Percentiles rank a stretch among this genome's conserved stretches.
phyloP scores from a whole-genome alignment of 1,284 basidiomycete genomes.

The Marasmius sp. region DNA sequence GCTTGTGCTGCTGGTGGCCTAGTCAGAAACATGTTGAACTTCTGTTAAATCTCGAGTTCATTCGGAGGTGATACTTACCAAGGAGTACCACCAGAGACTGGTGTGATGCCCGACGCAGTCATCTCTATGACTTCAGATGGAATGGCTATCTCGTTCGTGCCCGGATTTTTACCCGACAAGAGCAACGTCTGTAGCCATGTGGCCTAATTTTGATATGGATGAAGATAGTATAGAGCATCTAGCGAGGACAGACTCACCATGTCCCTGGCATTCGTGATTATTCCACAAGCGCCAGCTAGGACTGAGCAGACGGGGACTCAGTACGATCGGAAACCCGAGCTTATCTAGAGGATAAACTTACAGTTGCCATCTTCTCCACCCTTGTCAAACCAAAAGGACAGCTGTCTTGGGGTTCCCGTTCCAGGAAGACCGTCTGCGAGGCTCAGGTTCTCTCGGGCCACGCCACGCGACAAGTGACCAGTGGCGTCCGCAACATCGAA shows the following conservation, averaged over 20 bases:
- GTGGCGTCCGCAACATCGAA: conserved; percentile 12
- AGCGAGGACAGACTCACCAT: conserved; percentile 15
- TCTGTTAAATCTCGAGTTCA: not conserved
- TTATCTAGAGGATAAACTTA: conserved; percentile 5
- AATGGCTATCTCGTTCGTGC: conserved; percentile 17
- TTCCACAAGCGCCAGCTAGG: conserved; percentile 25
- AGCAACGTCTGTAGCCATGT: conserved; percentile 25
- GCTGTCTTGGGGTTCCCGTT: conserved; percentile 17
- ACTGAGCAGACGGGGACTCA: not conserved
- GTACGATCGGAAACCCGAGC: not conserved
- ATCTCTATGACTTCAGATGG: conserved; percentile 19
- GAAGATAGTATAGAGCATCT: not conserved
- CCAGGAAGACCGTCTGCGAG: conserved; percentile 16
- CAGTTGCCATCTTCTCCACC: conserved; percentile 25
- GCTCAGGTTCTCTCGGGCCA: conserved; percentile 15
- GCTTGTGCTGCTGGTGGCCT: conserved; percentile 3
- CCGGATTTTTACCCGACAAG: conserved; percentile 21
- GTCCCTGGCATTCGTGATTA: conserved; percentile 25
- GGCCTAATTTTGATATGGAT: conserved; percentile 17
- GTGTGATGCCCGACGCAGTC: conserved; percentile 20
- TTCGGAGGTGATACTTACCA: not conserved
- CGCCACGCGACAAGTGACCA: conserved; percentile 16
- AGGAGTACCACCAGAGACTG: conserved; percentile 14
- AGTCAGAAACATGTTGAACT: conserved; percentile 6
- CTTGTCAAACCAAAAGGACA: conserved; percentile 18